Conservation (phyloP, 768 basidiomycete species). For the Auriculariales sp. region DNA sequence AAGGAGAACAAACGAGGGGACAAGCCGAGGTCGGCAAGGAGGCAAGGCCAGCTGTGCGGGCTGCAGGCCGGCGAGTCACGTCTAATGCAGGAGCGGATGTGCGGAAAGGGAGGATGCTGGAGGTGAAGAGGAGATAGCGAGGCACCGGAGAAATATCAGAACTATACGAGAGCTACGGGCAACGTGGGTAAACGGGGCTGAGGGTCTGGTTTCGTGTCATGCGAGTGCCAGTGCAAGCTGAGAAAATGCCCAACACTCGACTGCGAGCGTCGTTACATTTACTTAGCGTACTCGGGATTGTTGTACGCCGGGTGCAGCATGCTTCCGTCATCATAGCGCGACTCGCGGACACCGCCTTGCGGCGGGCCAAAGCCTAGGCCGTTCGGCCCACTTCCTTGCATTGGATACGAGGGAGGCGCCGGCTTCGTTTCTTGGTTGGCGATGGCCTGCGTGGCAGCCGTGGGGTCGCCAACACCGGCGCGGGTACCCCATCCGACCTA, state of each 20-base stretch:
- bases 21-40: too few relatives aligned
- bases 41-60: too few relatives aligned
- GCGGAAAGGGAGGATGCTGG: neutral
- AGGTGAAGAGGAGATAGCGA: neutral
- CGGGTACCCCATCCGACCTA: conserved; percentile 94
- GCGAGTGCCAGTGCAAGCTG: neutral
- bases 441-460: conserved; percentile 57
- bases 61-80: too few relatives aligned
- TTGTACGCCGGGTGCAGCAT: neutral
- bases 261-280: too few relatives aligned
- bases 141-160: neutral
- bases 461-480: conserved; percentile 77
- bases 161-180: neutral
- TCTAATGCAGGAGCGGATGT: neutral
- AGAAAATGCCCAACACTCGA: neutral
- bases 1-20: too few relatives aligned
- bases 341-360: neutral
- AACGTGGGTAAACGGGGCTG: neutral
- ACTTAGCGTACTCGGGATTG: neutral
- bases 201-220: neutral
- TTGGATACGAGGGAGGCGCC: neutral
- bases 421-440: conserved; percentile 12
- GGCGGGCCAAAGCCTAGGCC: neutral
- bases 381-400: neutral
- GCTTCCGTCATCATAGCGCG: neutral